Evolutionary conservation across 208 protist genomes (phyloP).

Genomic region (Endotrypanum monterogeii): DNA sequence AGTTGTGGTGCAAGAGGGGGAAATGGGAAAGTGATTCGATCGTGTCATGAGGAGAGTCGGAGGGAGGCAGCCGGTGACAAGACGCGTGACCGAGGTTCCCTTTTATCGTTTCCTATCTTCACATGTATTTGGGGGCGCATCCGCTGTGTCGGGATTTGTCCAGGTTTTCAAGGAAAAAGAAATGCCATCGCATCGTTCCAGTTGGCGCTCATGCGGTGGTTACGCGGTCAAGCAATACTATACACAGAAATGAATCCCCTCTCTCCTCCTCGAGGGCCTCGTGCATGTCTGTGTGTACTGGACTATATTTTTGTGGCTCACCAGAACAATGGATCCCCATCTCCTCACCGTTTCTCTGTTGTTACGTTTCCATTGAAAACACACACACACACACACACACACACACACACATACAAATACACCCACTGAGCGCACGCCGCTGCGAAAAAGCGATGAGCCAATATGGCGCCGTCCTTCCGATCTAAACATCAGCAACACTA

Average conservation of each 20-base stretch:
- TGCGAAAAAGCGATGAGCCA: too few relatives aligned
- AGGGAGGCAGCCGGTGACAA: neutral
- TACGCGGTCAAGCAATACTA: neutral
- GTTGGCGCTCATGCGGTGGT: neutral
- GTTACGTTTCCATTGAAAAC: too few relatives aligned
- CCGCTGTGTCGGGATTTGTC: neutral
- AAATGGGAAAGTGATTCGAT: neutral
- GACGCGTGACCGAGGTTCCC: neutral
- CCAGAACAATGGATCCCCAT: neutral
- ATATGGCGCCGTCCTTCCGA: too few relatives aligned
- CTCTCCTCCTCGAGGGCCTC: neutral
- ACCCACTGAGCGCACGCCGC: too few relatives aligned
- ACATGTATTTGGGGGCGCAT: neutral
- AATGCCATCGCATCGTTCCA: neutral
- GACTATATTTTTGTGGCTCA: too few relatives aligned
- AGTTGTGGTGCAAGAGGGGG: neutral
- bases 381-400: too few relatives aligned
- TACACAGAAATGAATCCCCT: too few relatives aligned
- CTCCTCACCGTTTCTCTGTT: neutral
- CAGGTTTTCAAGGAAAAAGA: too few relatives aligned
- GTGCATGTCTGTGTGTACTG: too few relatives aligned
- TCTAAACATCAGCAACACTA: too few relatives aligned
- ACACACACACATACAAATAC: too few relatives aligned
- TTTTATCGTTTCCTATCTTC: neutral
- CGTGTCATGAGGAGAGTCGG: neutral